phyloP scores from a whole-genome alignment of 352 stramenopile genomes.

The Pythium aquatile region DNA sequence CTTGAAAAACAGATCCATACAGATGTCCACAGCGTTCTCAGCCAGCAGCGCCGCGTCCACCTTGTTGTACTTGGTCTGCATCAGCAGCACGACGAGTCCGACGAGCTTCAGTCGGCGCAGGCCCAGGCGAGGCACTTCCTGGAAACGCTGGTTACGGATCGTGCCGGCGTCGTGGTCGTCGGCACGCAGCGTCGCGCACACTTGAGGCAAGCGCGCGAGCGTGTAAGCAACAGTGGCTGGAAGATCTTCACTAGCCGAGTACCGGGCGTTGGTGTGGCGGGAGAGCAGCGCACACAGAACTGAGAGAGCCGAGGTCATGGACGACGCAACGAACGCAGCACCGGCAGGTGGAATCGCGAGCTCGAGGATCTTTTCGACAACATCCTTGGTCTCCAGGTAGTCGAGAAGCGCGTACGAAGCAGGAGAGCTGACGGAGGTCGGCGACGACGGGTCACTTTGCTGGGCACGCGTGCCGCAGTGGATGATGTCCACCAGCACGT shows the following conservation, averaged over 20 bases:
- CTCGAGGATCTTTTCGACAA: conserved; percentile 65
- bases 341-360: conserved; percentile 48
- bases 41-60: conserved; percentile 68
- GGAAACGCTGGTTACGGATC: conserved; percentile 71
- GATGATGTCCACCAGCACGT: conserved; percentile 85
- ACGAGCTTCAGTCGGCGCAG: conserved; percentile 82
- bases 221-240: conserved; percentile 53
- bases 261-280: conserved; percentile 75
- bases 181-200: conserved; percentile 59
- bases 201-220: conserved; percentile 57
- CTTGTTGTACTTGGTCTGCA: conserved; percentile 83
- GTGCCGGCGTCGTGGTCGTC: conserved; percentile 64
- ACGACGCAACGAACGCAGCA: conserved; percentile 45
- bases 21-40: conserved; percentile 69
- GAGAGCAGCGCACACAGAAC: conserved; percentile 76
- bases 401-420: conserved; percentile 73
- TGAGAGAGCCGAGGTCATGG: conserved; percentile 78
- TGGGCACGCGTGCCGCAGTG: conserved; percentile 78
- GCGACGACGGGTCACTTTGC: conserved; percentile 65
- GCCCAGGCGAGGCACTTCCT: conserved; percentile 69
- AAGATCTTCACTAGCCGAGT: conserved; percentile 62
- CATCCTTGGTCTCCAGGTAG: conserved; percentile 72
- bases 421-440: conserved; percentile 46
- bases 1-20: conserved; percentile 85
- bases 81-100: conserved; percentile 68